Base-by-base conservation (phyloP, 2,329 filamentous ascomycete genomes). In the Penicillium sp. region DNA sequence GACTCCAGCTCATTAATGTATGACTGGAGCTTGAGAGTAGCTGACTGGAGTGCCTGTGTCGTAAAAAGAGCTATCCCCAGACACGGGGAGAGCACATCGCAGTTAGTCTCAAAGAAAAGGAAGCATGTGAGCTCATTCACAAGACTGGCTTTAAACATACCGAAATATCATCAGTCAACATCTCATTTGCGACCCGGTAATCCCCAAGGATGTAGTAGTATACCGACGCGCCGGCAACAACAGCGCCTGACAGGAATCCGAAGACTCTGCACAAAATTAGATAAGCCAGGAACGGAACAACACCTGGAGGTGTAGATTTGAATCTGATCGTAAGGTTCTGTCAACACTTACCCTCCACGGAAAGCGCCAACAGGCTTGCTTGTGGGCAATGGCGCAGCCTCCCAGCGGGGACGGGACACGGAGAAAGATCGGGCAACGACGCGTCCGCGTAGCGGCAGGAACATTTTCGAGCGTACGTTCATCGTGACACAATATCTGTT, bases 161-260 rank as follows among this genome's bases (percentile, higher is more conserved):
- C 78, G 93, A 93, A 75, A 98, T 96, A 78, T 98, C 93, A 78
- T 96, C 92, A 60, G 89, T 93, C 77, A 98, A 81, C 71, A 97
- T 84, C 78, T 96, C 91, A 80, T 97, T 98, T 67, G 92, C 91
- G 44, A 92, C 83, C 79, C 92, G 92, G 82, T 97, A 98, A 77
- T 98, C 93, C 74, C 93, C 87, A 68, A 98, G 80, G 65, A 96
- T 85, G 76, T 98, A 98, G 75, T 91, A 92, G 80, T 97, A 98
- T 68, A 96, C 89, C 57, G 86, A 88, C 52, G 84, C 85, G 69
- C 92, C 92, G 45, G 93, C 88, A 52, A 92, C 81, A 47, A 90
- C 88, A 61, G 90, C 88, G 64, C 93, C 93, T 62, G 95, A 82
- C 50, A 98, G 87, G 81, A 98, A 98, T 52, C 93, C 93, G 69